Base-by-base conservation (phyloP, 495 filamentous ascomycete genomes). In the Aspergillus incahuasiensis region DNA sequence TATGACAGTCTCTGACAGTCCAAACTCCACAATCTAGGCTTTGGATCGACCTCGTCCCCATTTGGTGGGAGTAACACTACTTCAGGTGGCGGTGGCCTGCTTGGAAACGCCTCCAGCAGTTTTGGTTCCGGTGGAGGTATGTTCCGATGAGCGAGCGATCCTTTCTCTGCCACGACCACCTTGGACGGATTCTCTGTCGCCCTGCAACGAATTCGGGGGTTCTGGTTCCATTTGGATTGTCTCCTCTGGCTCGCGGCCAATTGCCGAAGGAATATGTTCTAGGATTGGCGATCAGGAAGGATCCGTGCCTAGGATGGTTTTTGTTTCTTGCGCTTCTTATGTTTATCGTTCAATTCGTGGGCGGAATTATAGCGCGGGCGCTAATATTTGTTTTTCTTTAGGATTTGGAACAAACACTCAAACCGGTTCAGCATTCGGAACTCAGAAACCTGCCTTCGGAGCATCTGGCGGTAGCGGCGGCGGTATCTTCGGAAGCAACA, bases 51-150 rank as follows among this genome's bases (percentile, higher is more conserved):
- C 52, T 63, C 70, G 50, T 66, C 70, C 44, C 62, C 67, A 22
- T 74, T 72, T 60, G 70, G 70, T 62, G 62, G 68, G 57, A 63
- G 68, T 45, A 66, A 58, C 35, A 68, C 67, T 51, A 68, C 67
- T 53, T 59, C 62, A 46, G 62, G 62, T 25, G 69, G 73, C 56
- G 63, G 73, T 57, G 63, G 73, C 56, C 62, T 77, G 38, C 80
- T 81, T 63, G 73, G 75, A 62, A 74, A 73, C 61, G 68, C 65
- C 43, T 70, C 69, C 58, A 74, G 77, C 62, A 77, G 78, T 64
- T 84, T 85, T 61, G 82, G 82, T 58, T 69, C 74, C 63, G 76
- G 78, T 66, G 77, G 77, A 77, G 79, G 74, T 76, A 82, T 38
- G 50, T 49, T 58, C 62, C 59, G 40, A 52, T 64, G 67, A 65